phyloP scores from a whole-genome alignment of 2,329 filamentous ascomycete species.

The Neobulgaria alba region DNA sequence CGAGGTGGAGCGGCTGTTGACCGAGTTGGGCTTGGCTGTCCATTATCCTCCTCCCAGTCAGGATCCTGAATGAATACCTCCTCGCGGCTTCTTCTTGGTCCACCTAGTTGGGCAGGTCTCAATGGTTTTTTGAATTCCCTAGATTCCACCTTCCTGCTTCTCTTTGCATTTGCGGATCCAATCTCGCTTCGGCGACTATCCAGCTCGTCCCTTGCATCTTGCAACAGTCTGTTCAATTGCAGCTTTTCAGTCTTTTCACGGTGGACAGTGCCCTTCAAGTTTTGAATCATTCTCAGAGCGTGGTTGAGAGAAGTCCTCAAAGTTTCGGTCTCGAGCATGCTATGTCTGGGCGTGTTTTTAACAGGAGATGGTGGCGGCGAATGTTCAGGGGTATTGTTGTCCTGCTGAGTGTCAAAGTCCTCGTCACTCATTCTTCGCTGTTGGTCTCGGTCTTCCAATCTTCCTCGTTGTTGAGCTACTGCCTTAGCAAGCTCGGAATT shows the following conservation, averaged over 20 bases:
- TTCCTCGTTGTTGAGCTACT: constrained; percentile 64
- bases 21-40: constrained; percentile 50
- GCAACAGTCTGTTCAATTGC: constrained; percentile 87
- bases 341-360: constrained; percentile 85
- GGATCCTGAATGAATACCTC: constrained; percentile 74
- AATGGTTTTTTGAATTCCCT: constrained; percentile 72
- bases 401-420: constrained; percentile 54
- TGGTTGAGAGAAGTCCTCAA: constrained; percentile 90
- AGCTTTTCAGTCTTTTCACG: constrained; percentile 98
- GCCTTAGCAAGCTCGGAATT: constrained; percentile 87
- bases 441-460: constrained; percentile 55
- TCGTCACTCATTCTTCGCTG: constrained; percentile 51
- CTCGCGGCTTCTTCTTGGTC: constrained; percentile 61
- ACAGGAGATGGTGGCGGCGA: constrained; percentile 85
- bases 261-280: constrained; percentile 87
- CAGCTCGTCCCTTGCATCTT: constrained; percentile 88
- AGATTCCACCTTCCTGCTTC: constrained; percentile 53
- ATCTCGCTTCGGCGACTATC: constrained; percentile 53
- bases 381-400: constrained; percentile 73
- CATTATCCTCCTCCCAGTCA: constrained; percentile 77
- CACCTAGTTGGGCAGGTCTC: constrained; percentile 66
- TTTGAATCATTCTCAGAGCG: constrained; percentile 93
- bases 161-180: constrained; percentile 42
- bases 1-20: constrained; percentile 25
- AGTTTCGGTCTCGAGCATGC: constrained; percentile 89